These are phyloP conservation scores for Tripterygium wilfordii DNA, from an alignment of 177 flowering plant species.

Conservation along the genomic window DNA sequence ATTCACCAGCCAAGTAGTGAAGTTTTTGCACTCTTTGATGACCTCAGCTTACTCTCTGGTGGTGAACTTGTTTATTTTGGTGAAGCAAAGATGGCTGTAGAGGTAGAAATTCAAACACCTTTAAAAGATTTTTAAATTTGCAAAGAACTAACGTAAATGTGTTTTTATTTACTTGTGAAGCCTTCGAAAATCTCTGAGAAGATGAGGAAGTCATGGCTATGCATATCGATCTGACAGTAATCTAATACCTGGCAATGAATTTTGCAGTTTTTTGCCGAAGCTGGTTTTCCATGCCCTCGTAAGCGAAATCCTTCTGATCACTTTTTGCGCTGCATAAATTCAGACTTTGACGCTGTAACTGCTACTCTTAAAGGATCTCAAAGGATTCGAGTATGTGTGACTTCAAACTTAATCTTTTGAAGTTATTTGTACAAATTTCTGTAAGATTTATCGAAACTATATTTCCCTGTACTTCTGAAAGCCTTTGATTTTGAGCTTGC, in stretches of 20 bases:
- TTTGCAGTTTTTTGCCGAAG: conserved; percentile 36
- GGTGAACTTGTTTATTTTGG: conserved; percentile 71
- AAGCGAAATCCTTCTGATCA: conserved; percentile 40
- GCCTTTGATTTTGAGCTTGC: too few species aligned
- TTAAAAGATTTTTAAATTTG: not conserved
- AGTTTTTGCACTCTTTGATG: conserved; percentile 66
- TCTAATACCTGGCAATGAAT: not conserved
- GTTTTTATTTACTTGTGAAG: not conserved
- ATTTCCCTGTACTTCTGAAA: too few species aligned
- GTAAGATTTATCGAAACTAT: not conserved
- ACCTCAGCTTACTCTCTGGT: conserved; percentile 52
- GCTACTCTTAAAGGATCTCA: conserved; percentile 15
- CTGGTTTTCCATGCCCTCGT: conserved; percentile 46
- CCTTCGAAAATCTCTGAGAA: too few species aligned
- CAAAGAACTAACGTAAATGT: not conserved
- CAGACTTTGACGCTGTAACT: conserved; percentile 30
- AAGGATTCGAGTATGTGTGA: conserved; percentile 8
- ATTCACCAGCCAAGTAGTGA: conserved; percentile 85
- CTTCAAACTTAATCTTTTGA: not conserved
- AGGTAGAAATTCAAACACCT: conserved; percentile 31
- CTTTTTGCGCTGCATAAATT: conserved; percentile 33
- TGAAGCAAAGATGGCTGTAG: conserved; percentile 45
- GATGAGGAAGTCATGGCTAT: not conserved
- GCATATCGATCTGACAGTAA: not conserved
- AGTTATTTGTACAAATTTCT: not conserved